Evolutionary conservation across 2,329 filamentous ascomycete genomes (phyloP), one percentile per base, ranked within the genome.

Genomic region (Neonectria hederae): DNA sequence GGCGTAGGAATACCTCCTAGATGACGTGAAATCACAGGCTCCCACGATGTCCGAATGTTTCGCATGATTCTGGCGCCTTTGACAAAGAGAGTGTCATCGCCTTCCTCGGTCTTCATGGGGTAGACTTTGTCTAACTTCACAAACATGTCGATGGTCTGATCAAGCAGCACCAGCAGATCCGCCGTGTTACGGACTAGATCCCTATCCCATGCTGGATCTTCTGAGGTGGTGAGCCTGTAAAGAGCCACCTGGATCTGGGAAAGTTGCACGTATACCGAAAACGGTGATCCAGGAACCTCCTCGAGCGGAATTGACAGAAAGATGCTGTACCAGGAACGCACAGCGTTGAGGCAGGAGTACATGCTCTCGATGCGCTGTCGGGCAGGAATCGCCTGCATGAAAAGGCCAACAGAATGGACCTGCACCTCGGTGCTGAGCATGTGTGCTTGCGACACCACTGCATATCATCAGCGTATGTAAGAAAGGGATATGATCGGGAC

Each of bases 171-270:
- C 2, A 80, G 69, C 0, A 82, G 68, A 51, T 83, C 77, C 5
- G 72, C 78, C 2, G 76, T 79, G 22, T 72, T 71, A 14, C 75
- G 75, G 6, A 82, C 73, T 1, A 76, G 63, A 4, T 76, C 74
- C 57, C 76, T 78, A 60, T 83, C 80, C 81, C 81, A 83, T 6
- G 73, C 77, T 2, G 78, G 77, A 49, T 79, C 77, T 8, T 82
- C 79, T 4, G 78, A 72, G 1, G 75, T 78, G 2, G 78, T 78
- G 22, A 83, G 77, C 7, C 76, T 74, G 66, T 81, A 82, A 7
- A 83, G 69, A 2, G 76, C 70, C 8, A 80, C 69, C 22, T 82
- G 73, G 49, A 76, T 74, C 14, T 80, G 78, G 2, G 76, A 76
- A 5, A 81, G 66, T 46, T 78, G 74, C 8, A 77, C 72, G 42